Conservation (phyloP, 2,329 filamentous ascomycete genomes). For the Trichoderma polysporum region DNA sequence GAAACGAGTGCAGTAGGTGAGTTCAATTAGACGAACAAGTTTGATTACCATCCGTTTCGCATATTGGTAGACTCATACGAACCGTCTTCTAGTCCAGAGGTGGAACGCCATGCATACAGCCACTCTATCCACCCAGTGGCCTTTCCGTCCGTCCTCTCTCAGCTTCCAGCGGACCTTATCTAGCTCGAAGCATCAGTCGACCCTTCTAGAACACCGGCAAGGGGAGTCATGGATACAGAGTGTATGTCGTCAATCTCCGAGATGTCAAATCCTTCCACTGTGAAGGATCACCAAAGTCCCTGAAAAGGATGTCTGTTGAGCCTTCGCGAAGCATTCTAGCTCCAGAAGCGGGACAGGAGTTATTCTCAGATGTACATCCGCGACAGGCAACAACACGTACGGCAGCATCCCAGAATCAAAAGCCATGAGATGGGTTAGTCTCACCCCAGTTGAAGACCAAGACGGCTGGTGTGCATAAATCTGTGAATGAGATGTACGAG, state of each 20-base stretch:
- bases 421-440: neutral
- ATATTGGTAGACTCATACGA: conserved; percentile 8
- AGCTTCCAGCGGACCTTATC: neutral
- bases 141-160: neutral
- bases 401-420: neutral
- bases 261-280: conserved; percentile 1
- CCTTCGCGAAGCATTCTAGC: conserved; percentile 15
- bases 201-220: conserved; percentile 29
- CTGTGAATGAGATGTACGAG: neutral
- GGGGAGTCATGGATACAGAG: conserved; percentile 23
- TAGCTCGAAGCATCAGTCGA: conserved; percentile 5
- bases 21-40: conserved; percentile 24
- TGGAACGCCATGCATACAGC: conserved; percentile 8
- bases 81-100: neutral
- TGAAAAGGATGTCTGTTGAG: neutral
- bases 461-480: neutral
- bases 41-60: conserved; percentile 28
- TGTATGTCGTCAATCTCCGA: conserved; percentile 16
- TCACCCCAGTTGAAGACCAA: neutral
- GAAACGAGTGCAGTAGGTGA: conserved; percentile 23
- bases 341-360: neutral
- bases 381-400: neutral
- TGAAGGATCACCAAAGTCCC: neutral
- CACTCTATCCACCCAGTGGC: neutral
- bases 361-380: neutral